Evolutionary conservation across 495 filamentous ascomycete genomes (phyloP).

Genomic region (Aspergillus sclerotioniger): DNA sequence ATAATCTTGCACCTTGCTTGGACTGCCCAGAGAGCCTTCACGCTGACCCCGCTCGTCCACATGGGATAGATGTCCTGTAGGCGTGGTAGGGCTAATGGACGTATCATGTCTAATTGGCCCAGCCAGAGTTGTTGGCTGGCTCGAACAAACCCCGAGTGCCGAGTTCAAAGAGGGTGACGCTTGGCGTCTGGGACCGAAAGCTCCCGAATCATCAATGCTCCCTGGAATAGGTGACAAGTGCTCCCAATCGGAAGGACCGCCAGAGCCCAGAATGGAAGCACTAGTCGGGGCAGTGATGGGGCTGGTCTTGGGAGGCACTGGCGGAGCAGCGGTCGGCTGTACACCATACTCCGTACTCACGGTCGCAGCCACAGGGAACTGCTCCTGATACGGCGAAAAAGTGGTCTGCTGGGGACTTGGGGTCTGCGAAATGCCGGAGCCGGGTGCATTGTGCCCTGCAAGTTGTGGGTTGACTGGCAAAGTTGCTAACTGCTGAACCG

Average conservation of each 20-base stretch:
- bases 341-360: constrained; percentile 21
- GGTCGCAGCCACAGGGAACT: constrained; percentile 18
- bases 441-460: background rate
- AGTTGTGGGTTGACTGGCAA: background rate
- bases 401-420: constrained; percentile 4
- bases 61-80: background rate
- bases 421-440: background rate
- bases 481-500: background rate
- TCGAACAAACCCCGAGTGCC: constrained; percentile 12
- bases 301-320: constrained; percentile 24
- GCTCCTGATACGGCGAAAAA: background rate
- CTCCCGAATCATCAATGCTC: constrained; percentile 33
- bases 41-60: background rate
- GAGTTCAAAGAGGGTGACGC: constrained; percentile 16
- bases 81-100: background rate
- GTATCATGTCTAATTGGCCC: constrained; percentile 2
- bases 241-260: constrained; percentile 61
- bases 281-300: constrained; percentile 19
- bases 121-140: background rate
- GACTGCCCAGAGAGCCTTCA: constrained; percentile 26
- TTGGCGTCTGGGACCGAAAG: constrained; percentile 25
- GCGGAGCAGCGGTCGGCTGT: constrained; percentile 16
- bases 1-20: constrained; percentile 17
- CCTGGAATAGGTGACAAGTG: constrained; percentile 43
- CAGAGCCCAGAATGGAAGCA: constrained; percentile 50